A percentile compares a stretch with the other conserved stretches of the same genome.
Evolutionary conservation across 2,329 filamentous ascomycete genomes (phyloP).

Genomic region (Fusarium xyrophilum): DNA sequence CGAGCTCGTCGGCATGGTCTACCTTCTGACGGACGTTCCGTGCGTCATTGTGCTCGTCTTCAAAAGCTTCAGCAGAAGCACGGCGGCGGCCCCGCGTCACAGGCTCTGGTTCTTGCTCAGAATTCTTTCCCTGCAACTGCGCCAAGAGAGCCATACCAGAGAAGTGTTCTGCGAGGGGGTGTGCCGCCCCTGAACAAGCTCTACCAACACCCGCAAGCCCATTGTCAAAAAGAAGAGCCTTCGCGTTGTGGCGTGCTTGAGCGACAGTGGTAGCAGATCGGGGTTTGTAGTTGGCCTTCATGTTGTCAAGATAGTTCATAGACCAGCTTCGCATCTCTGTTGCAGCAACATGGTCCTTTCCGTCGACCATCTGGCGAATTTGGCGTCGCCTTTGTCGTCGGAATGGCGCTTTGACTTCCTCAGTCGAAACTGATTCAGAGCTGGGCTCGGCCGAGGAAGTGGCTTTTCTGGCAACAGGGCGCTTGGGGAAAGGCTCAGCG

Average conservation of each 20-base stretch:
- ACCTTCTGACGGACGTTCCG: conserved; percentile 51
- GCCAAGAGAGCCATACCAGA: conserved; percentile 54
- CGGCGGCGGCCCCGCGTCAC: conserved; percentile 48
- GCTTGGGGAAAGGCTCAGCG: conserved; percentile 46
- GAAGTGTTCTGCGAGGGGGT: conserved; percentile 54
- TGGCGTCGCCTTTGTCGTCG: conserved; percentile 41
- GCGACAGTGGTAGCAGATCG: conserved; percentile 38
- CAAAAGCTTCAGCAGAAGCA: conserved; percentile 54
- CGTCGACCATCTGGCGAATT: conserved; percentile 43
- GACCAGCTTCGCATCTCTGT: conserved; percentile 52
- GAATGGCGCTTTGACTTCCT: conserved; percentile 28
- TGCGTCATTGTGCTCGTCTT: conserved; percentile 45
- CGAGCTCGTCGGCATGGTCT: conserved; percentile 42
- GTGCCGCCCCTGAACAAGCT: conserved; percentile 38
- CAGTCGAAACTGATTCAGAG: conserved; percentile 36
- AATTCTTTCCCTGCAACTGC: conserved; percentile 38
- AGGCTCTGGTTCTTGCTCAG: conserved; percentile 28
- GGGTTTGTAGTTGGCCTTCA: conserved; percentile 51
- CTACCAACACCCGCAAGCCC: conserved; percentile 45
- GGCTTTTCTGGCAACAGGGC: conserved; percentile 20
- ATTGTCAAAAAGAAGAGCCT: conserved; percentile 42
- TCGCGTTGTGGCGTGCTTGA: conserved; percentile 51
- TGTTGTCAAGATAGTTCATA: conserved; percentile 59
- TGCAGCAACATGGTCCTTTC: conserved; percentile 46
- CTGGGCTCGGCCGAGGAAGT: conserved; percentile 26